These are phyloP conservation scores for Hypoxylon sp. DNA, from an alignment of 2,329 filamentous ascomycete genomes.

Conservation along the genomic window DNA sequence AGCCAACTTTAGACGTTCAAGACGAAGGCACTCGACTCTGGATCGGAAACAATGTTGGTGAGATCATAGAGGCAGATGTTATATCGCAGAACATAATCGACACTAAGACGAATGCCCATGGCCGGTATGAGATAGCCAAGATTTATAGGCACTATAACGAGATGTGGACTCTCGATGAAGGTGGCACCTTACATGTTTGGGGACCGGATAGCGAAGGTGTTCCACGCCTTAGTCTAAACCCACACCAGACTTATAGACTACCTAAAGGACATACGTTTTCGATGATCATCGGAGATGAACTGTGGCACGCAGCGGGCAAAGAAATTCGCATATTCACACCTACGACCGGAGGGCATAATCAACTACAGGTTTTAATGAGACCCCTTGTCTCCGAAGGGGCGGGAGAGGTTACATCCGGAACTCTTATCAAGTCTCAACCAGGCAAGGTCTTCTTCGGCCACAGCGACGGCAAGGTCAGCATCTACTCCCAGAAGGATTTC, in stretches of 20 bases:
- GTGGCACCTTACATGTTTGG: constrained; percentile 88
- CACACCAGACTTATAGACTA: constrained; percentile 77
- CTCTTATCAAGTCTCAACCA: constrained; percentile 76
- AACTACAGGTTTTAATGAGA: constrained; percentile 78
- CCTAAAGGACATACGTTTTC: constrained; percentile 87
- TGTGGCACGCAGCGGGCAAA: constrained; percentile 91
- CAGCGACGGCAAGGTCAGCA: constrained; percentile 89
- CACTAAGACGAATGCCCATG: constrained; percentile 76
- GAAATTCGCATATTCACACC: constrained; percentile 87
- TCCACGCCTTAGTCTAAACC: constrained; percentile 77
- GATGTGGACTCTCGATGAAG: constrained; percentile 93
- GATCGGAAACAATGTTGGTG: constrained; percentile 89
- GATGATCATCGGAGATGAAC: constrained; percentile 80
- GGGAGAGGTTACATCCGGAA: constrained; percentile 87
- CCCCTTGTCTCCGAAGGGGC: constrained; percentile 76
- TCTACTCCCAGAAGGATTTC: constrained; percentile 85
- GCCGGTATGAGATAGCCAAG: constrained; percentile 79
- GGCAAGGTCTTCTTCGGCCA: constrained; percentile 91
- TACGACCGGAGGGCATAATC: constrained; percentile 69
- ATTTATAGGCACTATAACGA: constrained; percentile 89
- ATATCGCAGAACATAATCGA: constrained; percentile 73
- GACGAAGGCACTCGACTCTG: constrained; percentile 85
- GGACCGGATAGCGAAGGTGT: constrained; percentile 74
- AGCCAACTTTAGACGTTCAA: constrained; percentile 78
- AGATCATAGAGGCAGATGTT: constrained; percentile 89